Evolutionary conservation across 805 yeast genomes (phyloP).

Genomic region (Debaryomyces tyrocola): DNA sequence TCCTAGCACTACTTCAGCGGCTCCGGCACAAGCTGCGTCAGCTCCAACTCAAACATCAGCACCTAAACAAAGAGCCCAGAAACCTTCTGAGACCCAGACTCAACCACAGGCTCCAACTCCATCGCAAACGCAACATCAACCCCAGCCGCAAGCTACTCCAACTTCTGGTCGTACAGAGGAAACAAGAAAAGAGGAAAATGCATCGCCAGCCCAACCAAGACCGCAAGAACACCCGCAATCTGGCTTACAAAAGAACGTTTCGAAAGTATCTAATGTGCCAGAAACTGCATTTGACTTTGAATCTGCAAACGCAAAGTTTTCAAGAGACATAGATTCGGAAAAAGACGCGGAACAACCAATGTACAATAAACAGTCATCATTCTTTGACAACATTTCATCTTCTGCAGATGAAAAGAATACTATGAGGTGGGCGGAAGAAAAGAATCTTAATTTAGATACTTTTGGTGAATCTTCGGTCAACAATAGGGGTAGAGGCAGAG

Average conservation of each 20-base stretch:
- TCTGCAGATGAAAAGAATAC: constrained; percentile 50
- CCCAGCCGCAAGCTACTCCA: constrained; percentile 10
- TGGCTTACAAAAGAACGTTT: constrained; percentile 2
- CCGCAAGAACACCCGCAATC: constrained; percentile 13
- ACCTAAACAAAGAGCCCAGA: constrained; percentile 2
- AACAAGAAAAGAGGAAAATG: constrained; percentile 8
- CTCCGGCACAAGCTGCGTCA: constrained; percentile 3
- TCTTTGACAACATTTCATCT: constrained; percentile 83
- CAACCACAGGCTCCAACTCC: constrained; percentile 9
- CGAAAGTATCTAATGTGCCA: constrained; percentile 39
- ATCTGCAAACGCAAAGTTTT: constrained; percentile 69
- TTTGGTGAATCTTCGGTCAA: constrained; percentile 71
- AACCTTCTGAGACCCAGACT: constrained; percentile 4
- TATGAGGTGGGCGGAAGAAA: constrained; percentile 73
- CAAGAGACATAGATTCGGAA: constrained; percentile 43
- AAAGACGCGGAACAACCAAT: constrained; percentile 29
- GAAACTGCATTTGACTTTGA: constrained; percentile 74
- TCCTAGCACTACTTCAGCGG: constrained; percentile 9
- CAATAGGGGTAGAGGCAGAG: constrained; percentile 51
- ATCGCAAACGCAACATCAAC: constrained; percentile 4
- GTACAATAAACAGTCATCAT: constrained; percentile 81
- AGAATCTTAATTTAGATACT: constrained; percentile 72
- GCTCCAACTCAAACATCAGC: constrained; percentile 4
- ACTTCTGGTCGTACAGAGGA: constrained; percentile 9
- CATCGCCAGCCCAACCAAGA: constrained; percentile 13